Evolutionary conservation across 1,139 yeast genomes (phyloP), one percentile per base, ranked within the genome.

Genomic region (Hanseniaspora sp.): DNA sequence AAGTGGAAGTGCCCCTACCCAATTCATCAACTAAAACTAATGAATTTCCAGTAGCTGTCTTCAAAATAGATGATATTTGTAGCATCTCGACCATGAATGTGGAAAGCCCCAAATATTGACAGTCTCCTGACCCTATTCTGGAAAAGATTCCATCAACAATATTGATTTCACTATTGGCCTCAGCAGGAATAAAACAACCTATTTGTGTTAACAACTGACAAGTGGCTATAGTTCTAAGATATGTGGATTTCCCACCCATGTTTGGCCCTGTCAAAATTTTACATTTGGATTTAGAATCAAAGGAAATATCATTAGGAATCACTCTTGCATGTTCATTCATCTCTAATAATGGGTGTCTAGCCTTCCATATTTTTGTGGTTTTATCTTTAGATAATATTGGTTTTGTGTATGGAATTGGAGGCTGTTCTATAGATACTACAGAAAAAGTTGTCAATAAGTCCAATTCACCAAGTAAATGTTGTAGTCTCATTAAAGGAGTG

Each of bases 71-170:
- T 0, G 96, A 87, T 37, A 96, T 92, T 64, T 92, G 98, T 58
- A 92, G 74, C 97, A 92, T 92, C 67, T 92, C 98, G 42, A 95
- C 88, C 98, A 92, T 92, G 62, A 92, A 92, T 0, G 98, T 92
- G 0, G 96, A 88, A 43, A 92, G 86, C 29, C 98, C 98, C 68
- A 90, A 90, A 63, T 92, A 74, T 68, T 92, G 98, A 0, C 96
- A 90, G 67, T 92, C 98, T 9, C 96, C 95, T 1, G 98, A 97
- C 15, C 98, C 98, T n/a, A 92, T 96, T 63, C 98, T 80, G 13
- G 97, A 95, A 58, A 92, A 75, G 12, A 92, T 85, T 1, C 96
- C 88, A 69, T 92, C 98, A 59, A 88, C 87, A 1, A 92, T 74
- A 6, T 90, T 81, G 42, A 92, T 67, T 62, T 86, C 90, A 0